Evolutionary conservation across 2,329 filamentous ascomycete species (phyloP), one percentile per base, ranked within the genome.

Genomic region (Zarea fungicola): DNA sequence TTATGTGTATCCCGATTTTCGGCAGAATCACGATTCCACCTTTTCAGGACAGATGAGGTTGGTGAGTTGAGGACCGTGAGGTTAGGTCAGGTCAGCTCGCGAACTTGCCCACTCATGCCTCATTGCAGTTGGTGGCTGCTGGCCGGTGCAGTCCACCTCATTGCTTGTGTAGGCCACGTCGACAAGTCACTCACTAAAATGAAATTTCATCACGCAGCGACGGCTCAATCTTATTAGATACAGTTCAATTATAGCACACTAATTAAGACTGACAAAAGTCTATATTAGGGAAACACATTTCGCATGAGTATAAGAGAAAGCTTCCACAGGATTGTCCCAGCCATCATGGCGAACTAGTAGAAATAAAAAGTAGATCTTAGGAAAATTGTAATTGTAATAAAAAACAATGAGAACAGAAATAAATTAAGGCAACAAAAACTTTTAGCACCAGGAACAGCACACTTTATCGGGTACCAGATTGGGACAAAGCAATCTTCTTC

Each of bases 401-500:
- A 14, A 11, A 41, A 45, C 22, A 40, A 37, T 26, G 6, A 32
- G 34, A 47, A 16, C 23, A 46, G 22, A 43, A 26, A n/a, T n/a
- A n/a, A 9, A 43, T 48, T 48, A 44, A 54, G 56, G 54, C 57
- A 41, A 48, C 44, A 46, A 50, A 58, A 48, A 61, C 42, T 48
- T 53, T 53, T 56, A 32, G 32, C 43, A 42, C 43, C 40, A 48
- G 43, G 42, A 45, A 42, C 39, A 49, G 39, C 44, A 37, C 39
- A 25, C 43, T 56, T 54, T 58, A 62, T 58, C 63, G 60, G 55
- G 60, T 55, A 56, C 64, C 64, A 48, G 64, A 57, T 55, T 69
- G 68, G 53, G 65, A 65, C 49, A 77, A 62, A 51, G 78, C 78
- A 54, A 78, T 63, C 55, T 68, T 68, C 74, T 82, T 84, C 81